phyloP scores from a whole-genome alignment of 306 rosid species.

The Cicer chorassanicum region DNA sequence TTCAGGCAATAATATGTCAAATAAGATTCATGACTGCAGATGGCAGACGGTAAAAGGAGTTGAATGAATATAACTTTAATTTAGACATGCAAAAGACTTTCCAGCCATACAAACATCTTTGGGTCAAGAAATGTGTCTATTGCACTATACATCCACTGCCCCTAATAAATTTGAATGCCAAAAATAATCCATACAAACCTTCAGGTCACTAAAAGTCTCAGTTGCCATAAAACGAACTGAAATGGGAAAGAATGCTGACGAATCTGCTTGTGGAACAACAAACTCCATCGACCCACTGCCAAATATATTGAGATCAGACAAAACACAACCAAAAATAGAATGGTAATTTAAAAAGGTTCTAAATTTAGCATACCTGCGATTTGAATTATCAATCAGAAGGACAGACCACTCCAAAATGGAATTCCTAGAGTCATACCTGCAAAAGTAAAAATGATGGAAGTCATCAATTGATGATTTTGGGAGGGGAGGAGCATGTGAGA shows the following conservation, averaged over 20 bases:
- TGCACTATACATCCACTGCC: neutral
- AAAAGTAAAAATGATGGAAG: slow-evolving; percentile 5
- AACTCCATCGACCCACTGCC: slow-evolving; percentile 94
- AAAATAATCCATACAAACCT: slow-evolving; percentile 58
- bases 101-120: slow-evolving; percentile 1
- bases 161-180: slow-evolving; percentile 12
- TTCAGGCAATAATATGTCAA: neutral
- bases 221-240: slow-evolving; percentile 78
- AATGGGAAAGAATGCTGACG: slow-evolving; percentile 84
- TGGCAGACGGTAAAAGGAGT: slow-evolving; percentile 1
- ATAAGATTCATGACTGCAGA: neutral
- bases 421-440: slow-evolving; percentile 88
- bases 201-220: slow-evolving; percentile 80
- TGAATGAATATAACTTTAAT: slow-evolving; percentile 15
- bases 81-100: neutral
- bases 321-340: slow-evolving; percentile 2
- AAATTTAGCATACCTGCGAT: slow-evolving; percentile 70
- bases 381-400: slow-evolving; percentile 82
- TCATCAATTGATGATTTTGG: neutral
- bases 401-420: slow-evolving; percentile 88
- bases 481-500: neutral
- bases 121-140: neutral
- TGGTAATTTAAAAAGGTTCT: neutral
- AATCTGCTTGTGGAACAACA: slow-evolving; percentile 84
- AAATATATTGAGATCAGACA: slow-evolving; percentile 42